phyloP scores from a whole-genome alignment of 1,284 basidiomycete species.

The Ganoderma meredithae region DNA sequence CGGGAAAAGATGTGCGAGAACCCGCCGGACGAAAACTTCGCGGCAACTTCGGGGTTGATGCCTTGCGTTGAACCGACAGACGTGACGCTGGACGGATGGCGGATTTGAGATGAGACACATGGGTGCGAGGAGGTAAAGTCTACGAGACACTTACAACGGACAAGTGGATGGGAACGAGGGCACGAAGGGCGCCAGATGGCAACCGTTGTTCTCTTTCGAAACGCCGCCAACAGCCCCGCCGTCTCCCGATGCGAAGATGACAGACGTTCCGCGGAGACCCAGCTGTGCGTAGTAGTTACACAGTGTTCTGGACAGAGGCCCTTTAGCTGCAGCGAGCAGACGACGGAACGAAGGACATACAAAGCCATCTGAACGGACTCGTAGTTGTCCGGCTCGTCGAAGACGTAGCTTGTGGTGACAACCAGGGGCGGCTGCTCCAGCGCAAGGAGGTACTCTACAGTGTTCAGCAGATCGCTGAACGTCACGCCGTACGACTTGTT shows the following conservation, averaged over 20 bases:
- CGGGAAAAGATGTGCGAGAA: conserved; percentile 29
- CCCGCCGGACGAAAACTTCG: conserved; percentile 50
- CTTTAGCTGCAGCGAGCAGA: not conserved
- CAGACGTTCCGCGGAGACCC: conserved; percentile 61
- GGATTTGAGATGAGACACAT: conserved; percentile 13
- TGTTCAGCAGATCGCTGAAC: conserved; percentile 37
- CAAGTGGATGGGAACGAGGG: conserved; percentile 73
- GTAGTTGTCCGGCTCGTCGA: conserved; percentile 51
- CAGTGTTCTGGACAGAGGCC: conserved; percentile 21
- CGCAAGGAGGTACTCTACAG: conserved; percentile 41
- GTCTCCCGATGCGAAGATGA: conserved; percentile 73
- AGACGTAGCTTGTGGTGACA: conserved; percentile 52
- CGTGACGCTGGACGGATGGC: conserved; percentile 59
- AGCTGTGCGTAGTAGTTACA: conserved; percentile 47
- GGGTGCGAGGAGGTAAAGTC: not conserved
- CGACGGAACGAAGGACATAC: conserved; percentile 44
- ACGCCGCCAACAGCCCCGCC: conserved; percentile 60
- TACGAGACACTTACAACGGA: conserved; percentile 42
- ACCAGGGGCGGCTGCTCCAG: conserved; percentile 42
- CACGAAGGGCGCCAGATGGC: conserved; percentile 55
- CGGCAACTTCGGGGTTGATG: conserved; percentile 55
- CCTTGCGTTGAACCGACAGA: conserved; percentile 59
- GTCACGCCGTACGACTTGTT: conserved; percentile 26
- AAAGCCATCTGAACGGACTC: conserved; percentile 53
- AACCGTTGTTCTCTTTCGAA: conserved; percentile 54